Evolutionary conservation across 768 basidiomycete genomes (phyloP).

Genomic region (Naganishia antarctica): DNA sequence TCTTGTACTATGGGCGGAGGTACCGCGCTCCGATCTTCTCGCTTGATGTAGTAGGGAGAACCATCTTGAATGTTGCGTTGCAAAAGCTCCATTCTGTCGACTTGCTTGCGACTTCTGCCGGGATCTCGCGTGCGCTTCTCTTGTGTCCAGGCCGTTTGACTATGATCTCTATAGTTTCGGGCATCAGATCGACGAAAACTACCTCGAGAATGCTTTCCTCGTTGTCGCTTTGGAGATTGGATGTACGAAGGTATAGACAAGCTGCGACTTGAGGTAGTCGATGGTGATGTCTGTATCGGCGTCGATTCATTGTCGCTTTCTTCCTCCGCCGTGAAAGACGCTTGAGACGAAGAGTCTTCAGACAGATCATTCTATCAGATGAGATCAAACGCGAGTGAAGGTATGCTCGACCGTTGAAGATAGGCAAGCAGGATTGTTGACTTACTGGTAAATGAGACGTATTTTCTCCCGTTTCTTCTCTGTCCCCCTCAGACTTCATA

Average conservation of each 20-base stretch:
- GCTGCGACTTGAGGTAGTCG: background rate
- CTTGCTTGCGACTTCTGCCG: background rate
- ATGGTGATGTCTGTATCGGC: background rate
- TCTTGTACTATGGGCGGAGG: background rate
- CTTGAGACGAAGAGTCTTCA: background rate
- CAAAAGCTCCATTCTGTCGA: background rate
- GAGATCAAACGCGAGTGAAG: too few relatives aligned
- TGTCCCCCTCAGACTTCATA: too few relatives aligned
- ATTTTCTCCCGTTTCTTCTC: too few relatives aligned
- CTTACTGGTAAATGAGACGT: too few relatives aligned
- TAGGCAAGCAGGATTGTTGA: too few relatives aligned
- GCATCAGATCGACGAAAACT: too few relatives aligned
- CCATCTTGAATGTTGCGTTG: slow-evolving; percentile 5
- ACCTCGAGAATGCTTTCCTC: too few relatives aligned
- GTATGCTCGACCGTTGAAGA: too few relatives aligned
- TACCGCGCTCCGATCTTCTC: background rate
- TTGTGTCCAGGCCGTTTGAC: background rate
- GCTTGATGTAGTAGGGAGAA: slow-evolving; percentile 10
- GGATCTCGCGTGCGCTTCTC: background rate
- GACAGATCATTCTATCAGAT: background rate
- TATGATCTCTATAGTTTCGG: too few relatives aligned
- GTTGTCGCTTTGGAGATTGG: too few relatives aligned
- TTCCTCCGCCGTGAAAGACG: background rate
- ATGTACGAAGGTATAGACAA: background rate
- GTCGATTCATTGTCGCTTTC: background rate